Evolutionary conservation across 106 monocot species (phyloP), one percentile per base, ranked within the genome.

Genomic region (Ottelia alismoides): DNA sequence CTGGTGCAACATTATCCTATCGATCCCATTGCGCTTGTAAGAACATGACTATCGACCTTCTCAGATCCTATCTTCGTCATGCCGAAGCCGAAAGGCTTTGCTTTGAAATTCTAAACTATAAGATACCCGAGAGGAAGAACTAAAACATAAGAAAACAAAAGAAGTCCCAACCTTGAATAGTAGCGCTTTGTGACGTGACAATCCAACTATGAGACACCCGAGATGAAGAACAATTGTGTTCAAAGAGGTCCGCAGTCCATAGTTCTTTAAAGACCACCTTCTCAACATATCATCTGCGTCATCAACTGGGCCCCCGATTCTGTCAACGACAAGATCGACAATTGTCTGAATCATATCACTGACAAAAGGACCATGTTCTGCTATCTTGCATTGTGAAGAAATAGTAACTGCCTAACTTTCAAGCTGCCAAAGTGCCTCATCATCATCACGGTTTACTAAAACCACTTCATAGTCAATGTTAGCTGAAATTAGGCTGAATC

Each of bases 151-250:
- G 27, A 58, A 58, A 3, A 67, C 0, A 19, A 35, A 20, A 11
- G 40, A 19, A 35, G 14, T 2, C 5, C 27, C 44, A 61, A 92
- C 91, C 92, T 92, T 92, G 61, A 92, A 92, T 11, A 92, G 86
- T 55, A 92, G 69, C 50, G 92, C 86, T 61, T 86, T 68, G 32
- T 92, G 92, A 25, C 92, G 78, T 30, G 86, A 86, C 61, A 92
- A 76, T 51, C 92, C 92, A 73, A 86, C 52, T 62, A 49, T 45
- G 53, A 92, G 68, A 12, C 61, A 74, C 53, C 92, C 92, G 74
- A 92, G 82, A 62, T 82, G 92, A 59, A 92, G 76, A 57, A 92
- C 79, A 47, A 76, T 66, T 57, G 68, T 79, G 19, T 82, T 82
- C 61, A 79, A 48, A 49, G 64, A 68, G 61, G 63, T 62, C 23